Evolutionary conservation across 768 basidiomycete species (phyloP), one percentile per base, ranked within the genome.

Genomic region (Grammothele lineata): DNA sequence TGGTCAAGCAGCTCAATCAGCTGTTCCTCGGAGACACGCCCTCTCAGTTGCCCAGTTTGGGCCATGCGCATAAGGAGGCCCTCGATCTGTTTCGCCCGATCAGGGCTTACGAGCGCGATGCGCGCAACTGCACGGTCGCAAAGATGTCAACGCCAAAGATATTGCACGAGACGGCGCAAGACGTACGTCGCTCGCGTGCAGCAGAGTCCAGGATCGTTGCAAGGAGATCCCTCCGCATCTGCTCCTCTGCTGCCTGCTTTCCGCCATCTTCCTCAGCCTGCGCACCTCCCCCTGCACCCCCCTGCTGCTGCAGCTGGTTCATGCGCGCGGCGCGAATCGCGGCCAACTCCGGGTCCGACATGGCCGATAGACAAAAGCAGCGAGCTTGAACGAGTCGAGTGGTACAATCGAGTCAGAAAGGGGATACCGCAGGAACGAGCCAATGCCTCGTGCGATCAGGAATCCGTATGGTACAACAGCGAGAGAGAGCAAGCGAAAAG

Each of bases 1-100:
- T 95, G 89, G 56, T 94, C 87, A 48, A 95, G 74, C 27, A 95
- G 69, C 39, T 82, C 83, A 54, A 96, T 90, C 44, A 96, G 74
- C 62, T 92, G 89, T 38, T 75, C 69, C 61, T 96, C 92, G 23
- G 74, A 79, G 33, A 95, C 84, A 23, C 81, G 72, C 1, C 83
- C 85, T 36, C 85, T 75, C 32, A 95, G 63, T 62, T 92, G 89
- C 6, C 92, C 89, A 1, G 78, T 73, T 66, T 91, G 88, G 7
- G 83, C 89, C 87, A 92, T 91, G 33, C 87, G 76, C 33, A 87
- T 55, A 25, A 95, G 70, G 47, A 92, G 80, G 3, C 68, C 70
- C 66, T 93, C 88, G 55, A 95, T 87, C 62, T 91, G 81, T 52
- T 76, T 75, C 15, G 90, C 85, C 61, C 89, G 73, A 33, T 87